Evolutionary conservation across 2,329 filamentous ascomycete genomes (phyloP).

Genomic region (Alternaria burnsii): DNA sequence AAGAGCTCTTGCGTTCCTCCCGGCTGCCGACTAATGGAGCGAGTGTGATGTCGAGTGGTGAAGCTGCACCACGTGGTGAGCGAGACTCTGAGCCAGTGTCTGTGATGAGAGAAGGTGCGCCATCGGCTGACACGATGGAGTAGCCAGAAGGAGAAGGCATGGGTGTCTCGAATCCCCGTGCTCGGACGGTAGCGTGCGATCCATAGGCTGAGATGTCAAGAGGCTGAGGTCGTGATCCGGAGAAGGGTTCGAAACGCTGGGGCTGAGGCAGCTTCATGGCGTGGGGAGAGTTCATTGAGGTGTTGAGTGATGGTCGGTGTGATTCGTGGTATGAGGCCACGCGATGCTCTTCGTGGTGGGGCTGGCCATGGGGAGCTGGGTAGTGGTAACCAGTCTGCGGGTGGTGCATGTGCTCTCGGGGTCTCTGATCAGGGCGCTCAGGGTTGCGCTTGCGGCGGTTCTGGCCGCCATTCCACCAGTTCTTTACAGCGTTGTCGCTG

Average conservation of each 20-base stretch:
- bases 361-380: conserved; percentile 29
- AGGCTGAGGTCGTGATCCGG: conserved; percentile 43
- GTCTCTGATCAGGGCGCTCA: conserved; percentile 40
- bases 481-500: conserved; percentile 96
- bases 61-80: conserved; percentile 57
- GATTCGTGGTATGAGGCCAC: conserved; percentile 41
- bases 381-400: conserved; percentile 46
- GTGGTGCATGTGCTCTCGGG: conserved; percentile 42
- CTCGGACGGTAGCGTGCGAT: conserved; percentile 33
- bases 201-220: conserved; percentile 40
- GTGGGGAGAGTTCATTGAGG: conserved; percentile 37
- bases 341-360: conserved; percentile 40
- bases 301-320: conserved; percentile 40
- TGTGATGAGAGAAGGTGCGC: conserved; percentile 74
- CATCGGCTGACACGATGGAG: conserved; percentile 70
- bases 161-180: conserved; percentile 60
- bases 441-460: conserved; percentile 71
- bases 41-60: conserved; percentile 56
- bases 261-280: conserved; percentile 46
- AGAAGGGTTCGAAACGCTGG: conserved; percentile 42
- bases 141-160: conserved; percentile 70
- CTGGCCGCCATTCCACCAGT: conserved; percentile 96
- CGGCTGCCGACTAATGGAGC: conserved; percentile 48
- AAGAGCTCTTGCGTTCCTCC: conserved; percentile 50
- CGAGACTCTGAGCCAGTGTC: conserved; percentile 64